These are phyloP conservation scores for Candida xyloterini DNA, from an alignment of 805 yeast genomes.

Conservation along the genomic window DNA sequence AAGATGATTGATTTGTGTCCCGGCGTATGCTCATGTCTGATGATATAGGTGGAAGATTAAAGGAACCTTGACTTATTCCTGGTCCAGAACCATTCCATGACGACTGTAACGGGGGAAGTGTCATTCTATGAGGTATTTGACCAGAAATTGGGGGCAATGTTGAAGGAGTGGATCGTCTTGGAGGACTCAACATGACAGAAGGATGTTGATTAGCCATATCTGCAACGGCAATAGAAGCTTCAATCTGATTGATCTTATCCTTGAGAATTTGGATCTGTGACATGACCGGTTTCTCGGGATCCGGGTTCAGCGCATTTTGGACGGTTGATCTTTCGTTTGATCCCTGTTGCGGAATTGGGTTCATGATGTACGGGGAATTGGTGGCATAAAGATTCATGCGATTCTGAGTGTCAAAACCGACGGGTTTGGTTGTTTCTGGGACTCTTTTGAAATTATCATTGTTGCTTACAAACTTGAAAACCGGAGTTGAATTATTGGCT, in stretches of 20 bases:
- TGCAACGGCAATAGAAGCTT: constrained; percentile 40
- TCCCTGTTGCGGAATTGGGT: not conserved
- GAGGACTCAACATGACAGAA: not conserved
- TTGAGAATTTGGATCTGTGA: constrained; percentile 36
- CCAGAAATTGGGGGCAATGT: constrained; percentile 9
- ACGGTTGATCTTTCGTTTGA: constrained; percentile 6
- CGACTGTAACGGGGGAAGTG: constrained; percentile 25
- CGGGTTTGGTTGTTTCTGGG: not conserved
- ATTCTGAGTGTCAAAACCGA: not conserved
- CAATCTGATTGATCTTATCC: constrained; percentile 44
- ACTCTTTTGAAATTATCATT: not conserved
- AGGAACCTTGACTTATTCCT: too few species aligned
- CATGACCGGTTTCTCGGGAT: constrained; percentile 20
- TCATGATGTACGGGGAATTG: constrained; percentile 10
- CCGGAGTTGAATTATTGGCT: not conserved
- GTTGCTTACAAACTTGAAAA: not conserved
- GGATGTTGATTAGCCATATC: constrained; percentile 21
- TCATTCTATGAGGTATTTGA: constrained; percentile 10
- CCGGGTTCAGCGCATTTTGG: constrained; percentile 3
- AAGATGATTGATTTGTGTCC: too few species aligned
- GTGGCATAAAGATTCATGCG: constrained; percentile 14
- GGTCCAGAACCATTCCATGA: constrained; percentile 7
- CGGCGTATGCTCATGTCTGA: too few species aligned
- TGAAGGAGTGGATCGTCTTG: constrained; percentile 1
- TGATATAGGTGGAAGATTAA: too few species aligned